A percentile compares a stretch with the other conserved stretches of the same genome.
These are phyloP conservation scores for Fusarium setosum DNA, from an alignment of 2,329 filamentous ascomycete species.

Conservation along the genomic window DNA sequence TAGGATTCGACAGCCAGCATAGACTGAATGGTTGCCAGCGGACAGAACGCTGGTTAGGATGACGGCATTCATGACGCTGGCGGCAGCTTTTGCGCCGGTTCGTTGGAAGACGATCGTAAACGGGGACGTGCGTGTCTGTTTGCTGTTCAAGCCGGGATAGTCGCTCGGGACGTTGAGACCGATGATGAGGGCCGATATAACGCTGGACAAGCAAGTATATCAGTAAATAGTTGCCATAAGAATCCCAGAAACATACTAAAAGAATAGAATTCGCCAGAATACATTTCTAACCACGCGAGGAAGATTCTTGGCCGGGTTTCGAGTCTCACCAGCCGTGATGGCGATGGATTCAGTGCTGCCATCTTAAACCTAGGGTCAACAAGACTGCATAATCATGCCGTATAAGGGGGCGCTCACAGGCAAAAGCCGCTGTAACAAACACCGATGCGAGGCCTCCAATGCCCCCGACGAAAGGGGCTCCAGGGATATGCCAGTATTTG, in stretches of 20 bases:
- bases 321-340: slow-evolving; percentile 74
- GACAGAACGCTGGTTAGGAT: slow-evolving; percentile 56
- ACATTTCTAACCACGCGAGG: slow-evolving; percentile 74
- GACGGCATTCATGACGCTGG: slow-evolving; percentile 69
- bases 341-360: slow-evolving; percentile 72
- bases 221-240: not conserved
- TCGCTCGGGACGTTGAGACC: slow-evolving; percentile 70
- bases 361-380: too few species aligned
- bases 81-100: slow-evolving; percentile 63
- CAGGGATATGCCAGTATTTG: slow-evolving; percentile 67
- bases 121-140: slow-evolving; percentile 49
- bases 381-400: too few species aligned
- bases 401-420: too few species aligned
- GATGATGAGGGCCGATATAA: slow-evolving; percentile 55
- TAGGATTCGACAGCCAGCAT: slow-evolving; percentile 48
- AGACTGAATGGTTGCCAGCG: slow-evolving; percentile 52
- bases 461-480: slow-evolving; percentile 72
- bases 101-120: slow-evolving; percentile 69
- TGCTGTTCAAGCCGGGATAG: slow-evolving; percentile 48
- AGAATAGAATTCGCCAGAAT: slow-evolving; percentile 71
- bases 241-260: slow-evolving; percentile 48
- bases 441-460: slow-evolving; percentile 73
- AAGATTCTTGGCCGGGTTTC: slow-evolving; percentile 68
- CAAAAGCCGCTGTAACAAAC: slow-evolving; percentile 66
- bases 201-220: slow-evolving; percentile 26